phyloP scores from a whole-genome alignment of 345 rosid species.

The Nephelium lappaceum region DNA sequence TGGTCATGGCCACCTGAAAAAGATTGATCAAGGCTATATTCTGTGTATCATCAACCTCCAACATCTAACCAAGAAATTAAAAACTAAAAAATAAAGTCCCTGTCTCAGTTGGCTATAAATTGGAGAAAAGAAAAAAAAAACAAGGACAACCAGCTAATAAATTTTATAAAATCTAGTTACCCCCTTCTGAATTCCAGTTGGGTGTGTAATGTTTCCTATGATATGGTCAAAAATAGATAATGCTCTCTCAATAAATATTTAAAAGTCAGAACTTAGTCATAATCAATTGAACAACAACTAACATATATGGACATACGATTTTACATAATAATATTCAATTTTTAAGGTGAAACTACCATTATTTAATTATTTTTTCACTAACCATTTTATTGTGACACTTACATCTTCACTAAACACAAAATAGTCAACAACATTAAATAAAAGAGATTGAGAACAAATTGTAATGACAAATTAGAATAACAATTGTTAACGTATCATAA shows the following conservation, averaged over 20 bases:
- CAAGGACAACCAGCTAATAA: background rate
- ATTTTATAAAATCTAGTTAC: background rate
- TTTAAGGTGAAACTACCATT: too few species aligned
- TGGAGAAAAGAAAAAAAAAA: background rate
- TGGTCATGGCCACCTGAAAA: background rate
- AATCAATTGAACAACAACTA: background rate
- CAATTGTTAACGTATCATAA: too few species aligned
- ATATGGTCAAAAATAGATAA: background rate
- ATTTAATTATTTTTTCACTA: too few species aligned
- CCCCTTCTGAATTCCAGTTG: background rate
- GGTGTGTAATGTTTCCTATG: background rate
- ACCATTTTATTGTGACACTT: too few species aligned
- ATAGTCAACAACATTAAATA: too few species aligned
- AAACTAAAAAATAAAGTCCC: background rate
- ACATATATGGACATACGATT: background rate
- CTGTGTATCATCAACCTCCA: constrained; percentile 9
- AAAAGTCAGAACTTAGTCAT: background rate
- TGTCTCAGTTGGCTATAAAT: background rate
- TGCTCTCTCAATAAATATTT: background rate
- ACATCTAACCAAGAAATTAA: background rate
- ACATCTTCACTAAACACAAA: too few species aligned
- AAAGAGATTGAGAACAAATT: too few species aligned
- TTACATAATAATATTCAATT: too few species aligned
- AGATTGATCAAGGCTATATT: background rate
- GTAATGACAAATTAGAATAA: too few species aligned